Evolutionary conservation across 2,329 filamentous ascomycete genomes (phyloP).

Genomic region (Aphanocladium album): DNA sequence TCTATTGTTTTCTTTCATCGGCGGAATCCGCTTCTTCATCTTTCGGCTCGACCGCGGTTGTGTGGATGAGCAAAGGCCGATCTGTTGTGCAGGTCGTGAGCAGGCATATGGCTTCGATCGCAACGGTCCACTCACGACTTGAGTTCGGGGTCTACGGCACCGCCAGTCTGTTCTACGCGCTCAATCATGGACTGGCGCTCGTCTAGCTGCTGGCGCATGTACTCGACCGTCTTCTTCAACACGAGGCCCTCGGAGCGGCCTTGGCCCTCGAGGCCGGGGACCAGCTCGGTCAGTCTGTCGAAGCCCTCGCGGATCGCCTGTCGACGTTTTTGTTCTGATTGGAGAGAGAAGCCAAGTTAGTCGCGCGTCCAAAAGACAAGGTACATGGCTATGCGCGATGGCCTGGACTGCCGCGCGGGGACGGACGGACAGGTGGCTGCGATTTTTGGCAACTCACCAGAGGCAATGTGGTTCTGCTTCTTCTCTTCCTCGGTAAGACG

Average conservation of each 20-base stretch:
- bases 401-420: neutral
- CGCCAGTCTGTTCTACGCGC: constrained; percentile 54
- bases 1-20: neutral
- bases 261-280: constrained; percentile 77
- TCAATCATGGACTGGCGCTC: constrained; percentile 54
- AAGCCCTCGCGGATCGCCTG: constrained; percentile 76
- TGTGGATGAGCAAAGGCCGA: constrained; percentile 7
- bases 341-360: neutral
- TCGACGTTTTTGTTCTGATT: constrained; percentile 39
- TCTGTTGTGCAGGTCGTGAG: neutral
- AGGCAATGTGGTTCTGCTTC: constrained; percentile 52
- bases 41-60: constrained; percentile 9
- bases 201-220: constrained; percentile 55
- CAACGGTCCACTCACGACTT: constrained; percentile 33
- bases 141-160: constrained; percentile 45
- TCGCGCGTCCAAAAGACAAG: neutral
- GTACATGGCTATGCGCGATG: neutral
- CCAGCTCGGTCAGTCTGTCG: constrained; percentile 71
- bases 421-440: neutral
- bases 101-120: neutral
- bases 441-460: constrained; percentile 34
- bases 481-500: constrained; percentile 50
- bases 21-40: neutral
- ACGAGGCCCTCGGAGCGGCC: constrained; percentile 82
- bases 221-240: constrained; percentile 65